These are phyloP conservation scores for Alternaria ethzedia DNA, from an alignment of 2,329 filamentous ascomycete genomes.

Conservation along the genomic window DNA sequence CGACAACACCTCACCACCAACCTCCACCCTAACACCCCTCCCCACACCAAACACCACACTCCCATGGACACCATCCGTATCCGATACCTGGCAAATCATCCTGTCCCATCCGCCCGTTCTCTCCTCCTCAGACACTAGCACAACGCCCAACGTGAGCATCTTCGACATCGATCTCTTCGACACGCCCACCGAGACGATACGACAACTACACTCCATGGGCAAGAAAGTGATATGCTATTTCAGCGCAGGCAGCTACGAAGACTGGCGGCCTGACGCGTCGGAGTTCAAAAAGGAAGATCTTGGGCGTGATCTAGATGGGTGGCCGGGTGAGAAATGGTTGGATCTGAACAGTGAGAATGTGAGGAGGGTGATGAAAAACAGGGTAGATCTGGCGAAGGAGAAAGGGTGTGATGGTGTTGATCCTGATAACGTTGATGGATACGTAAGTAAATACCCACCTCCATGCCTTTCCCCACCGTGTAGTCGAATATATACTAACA, in stretches of 20 bases:
- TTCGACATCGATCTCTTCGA: constrained; percentile 69
- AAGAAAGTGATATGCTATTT: constrained; percentile 78
- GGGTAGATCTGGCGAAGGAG: constrained; percentile 64
- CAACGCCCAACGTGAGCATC: constrained; percentile 60
- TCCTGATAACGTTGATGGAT: constrained; percentile 74
- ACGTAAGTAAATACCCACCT: constrained; percentile 49
- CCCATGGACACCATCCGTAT: constrained; percentile 62
- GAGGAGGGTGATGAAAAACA: constrained; percentile 67
- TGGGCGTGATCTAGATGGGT: constrained; percentile 66
- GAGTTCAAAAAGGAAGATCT: constrained; percentile 63
- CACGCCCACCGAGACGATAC: constrained; percentile 56
- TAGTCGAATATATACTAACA: constrained; percentile 1
- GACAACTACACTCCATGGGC: constrained; percentile 56
- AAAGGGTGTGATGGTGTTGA: constrained; percentile 75
- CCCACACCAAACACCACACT: constrained; percentile 33
- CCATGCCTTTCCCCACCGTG: not conserved
- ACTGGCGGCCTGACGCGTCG: constrained; percentile 64
- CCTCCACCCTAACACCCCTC: constrained; percentile 29
- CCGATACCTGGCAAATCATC: constrained; percentile 67
- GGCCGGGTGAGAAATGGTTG: constrained; percentile 72
- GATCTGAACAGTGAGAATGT: constrained; percentile 64
- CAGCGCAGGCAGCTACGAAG: constrained; percentile 72
- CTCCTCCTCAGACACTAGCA: constrained; percentile 37
- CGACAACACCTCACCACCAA: constrained; percentile 23
- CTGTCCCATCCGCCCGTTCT: constrained; percentile 50